These are phyloP conservation scores for Ulmus americana DNA, from an alignment of 331 rosid species.

Conservation along the genomic window DNA sequence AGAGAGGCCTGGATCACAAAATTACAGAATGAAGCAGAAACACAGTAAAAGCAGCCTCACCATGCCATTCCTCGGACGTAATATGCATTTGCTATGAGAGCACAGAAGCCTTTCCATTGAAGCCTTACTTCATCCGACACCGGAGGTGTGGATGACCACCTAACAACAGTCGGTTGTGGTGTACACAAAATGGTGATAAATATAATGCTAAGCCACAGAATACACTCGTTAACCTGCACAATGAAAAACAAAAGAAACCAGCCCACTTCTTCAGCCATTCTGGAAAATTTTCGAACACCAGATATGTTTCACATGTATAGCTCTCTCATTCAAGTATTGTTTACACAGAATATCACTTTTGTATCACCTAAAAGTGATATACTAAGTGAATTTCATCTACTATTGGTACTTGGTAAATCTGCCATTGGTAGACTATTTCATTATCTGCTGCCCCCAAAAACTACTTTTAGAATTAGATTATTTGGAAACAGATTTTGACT, in stretches of 20 bases:
- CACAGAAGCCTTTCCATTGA: constrained; percentile 97
- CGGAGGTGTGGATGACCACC: constrained; percentile 62
- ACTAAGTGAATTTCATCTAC: too few species aligned
- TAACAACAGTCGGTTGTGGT: constrained; percentile 78
- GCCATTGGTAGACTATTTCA: too few species aligned
- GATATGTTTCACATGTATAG: neutral
- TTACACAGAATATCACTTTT: too few species aligned
- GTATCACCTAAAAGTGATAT: too few species aligned
- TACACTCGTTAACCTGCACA: constrained; percentile 83
- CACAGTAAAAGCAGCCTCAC: constrained; percentile 32
- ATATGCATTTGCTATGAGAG: constrained; percentile 91
- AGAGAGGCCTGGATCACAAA: neutral
- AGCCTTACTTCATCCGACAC: constrained; percentile 83
- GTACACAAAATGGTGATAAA: constrained; percentile 93
- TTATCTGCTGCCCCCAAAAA: too few species aligned
- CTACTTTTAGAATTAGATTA: too few species aligned
- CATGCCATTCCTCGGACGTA: constrained; percentile 94
- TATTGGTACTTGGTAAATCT: too few species aligned
- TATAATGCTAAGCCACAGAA: constrained; percentile 84
- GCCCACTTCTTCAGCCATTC: neutral
- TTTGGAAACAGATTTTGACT: too few species aligned
- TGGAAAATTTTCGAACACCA: neutral
- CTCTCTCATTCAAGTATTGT: neutral
- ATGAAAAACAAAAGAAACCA: constrained; percentile 9
- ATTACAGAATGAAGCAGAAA: too few species aligned